Base-by-base conservation (phyloP, 1,284 basidiomycete genomes). In the Macrocybe sp. region DNA sequence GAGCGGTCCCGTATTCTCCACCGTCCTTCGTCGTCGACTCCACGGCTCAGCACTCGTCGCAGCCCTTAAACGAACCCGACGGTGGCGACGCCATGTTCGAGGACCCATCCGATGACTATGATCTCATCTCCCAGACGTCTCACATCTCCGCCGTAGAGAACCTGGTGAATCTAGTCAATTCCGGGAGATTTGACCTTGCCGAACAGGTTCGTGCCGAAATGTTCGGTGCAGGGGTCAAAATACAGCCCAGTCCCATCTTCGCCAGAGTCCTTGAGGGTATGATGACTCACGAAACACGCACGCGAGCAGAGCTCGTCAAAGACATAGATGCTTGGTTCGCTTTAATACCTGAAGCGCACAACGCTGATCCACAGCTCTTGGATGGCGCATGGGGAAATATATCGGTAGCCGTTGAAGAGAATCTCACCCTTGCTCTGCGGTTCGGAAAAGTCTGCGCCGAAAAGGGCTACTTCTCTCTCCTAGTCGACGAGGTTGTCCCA, bases 271-370 rank as follows among this genome's bases (percentile, higher is more conserved):
- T 69, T 1, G 34, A 62, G 14, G 32, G 61, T 11, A 49, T 59
- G 9, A 48, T 70, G 32, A 45, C 44, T 22, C 37, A 47, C 11
- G 44, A 46, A 9, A 38, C 44, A 8, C 60, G 55, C 11, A 12
- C 8, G 38, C 28, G 14, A 22, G 22, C 22, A 22, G 14, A 35
- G 9, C 8, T 28, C 10, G 7, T 61, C 1, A 52, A 55, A 9
- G 45, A 48, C 2, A 68, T 75, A 47, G 31, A 50, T 3, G 57
- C 61, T 28, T 77, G 74, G 74, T 62, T 72, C 45, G 60, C 66
- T 7, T 60, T 75, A 30, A 54, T 72, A 30, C 75, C 73, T 2
- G 45, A 56, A 35, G 54, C 54, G 2, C 44, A 54, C 10, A 40
- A 47, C 12, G 52, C 57, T 5, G 46, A 39, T 16, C 50, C 56